phyloP scores from a whole-genome alignment of 1,284 basidiomycete species.

The Ganoderma lingzhi region DNA sequence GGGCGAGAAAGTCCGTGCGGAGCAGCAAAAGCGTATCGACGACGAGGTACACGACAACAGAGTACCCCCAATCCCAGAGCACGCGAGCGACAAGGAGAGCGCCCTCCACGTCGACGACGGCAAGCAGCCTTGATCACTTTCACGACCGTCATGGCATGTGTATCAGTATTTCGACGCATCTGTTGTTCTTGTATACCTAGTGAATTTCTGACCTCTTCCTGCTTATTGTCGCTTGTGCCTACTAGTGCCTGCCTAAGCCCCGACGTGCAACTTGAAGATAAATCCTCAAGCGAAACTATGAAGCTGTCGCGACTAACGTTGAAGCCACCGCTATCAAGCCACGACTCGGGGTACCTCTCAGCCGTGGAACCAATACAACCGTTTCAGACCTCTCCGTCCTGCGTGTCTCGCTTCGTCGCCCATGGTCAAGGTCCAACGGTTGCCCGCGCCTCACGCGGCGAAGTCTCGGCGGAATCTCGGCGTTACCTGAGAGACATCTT shows the following conservation, averaged over 20 bases:
- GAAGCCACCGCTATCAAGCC: too few relatives aligned
- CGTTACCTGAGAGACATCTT: neutral
- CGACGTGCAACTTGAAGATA: neutral
- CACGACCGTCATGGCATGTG: neutral
- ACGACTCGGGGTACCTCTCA: neutral
- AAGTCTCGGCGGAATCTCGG: neutral
- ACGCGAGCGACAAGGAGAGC: constrained; percentile 35
- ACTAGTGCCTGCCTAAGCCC: neutral
- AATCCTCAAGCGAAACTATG: neutral
- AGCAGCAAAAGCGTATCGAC: constrained; percentile 55
- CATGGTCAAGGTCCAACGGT: neutral
- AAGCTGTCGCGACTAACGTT: too few relatives aligned
- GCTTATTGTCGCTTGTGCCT: neutral
- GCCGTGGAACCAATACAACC: too few relatives aligned
- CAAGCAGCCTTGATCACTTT: neutral
- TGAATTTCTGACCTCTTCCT: too few relatives aligned
- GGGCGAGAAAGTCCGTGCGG: constrained; percentile 49
- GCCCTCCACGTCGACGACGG: constrained; percentile 35
- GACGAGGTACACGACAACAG: constrained; percentile 45
- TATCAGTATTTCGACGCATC: neutral
- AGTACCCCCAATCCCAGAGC: constrained; percentile 15
- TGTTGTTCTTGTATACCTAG: neutral
- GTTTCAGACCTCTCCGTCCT: neutral
- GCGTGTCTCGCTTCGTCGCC: neutral
- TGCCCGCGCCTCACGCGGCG: neutral